phyloP scores from a whole-genome alignment of 306 rosid species.

The Trichosanthes cucumerina region DNA sequence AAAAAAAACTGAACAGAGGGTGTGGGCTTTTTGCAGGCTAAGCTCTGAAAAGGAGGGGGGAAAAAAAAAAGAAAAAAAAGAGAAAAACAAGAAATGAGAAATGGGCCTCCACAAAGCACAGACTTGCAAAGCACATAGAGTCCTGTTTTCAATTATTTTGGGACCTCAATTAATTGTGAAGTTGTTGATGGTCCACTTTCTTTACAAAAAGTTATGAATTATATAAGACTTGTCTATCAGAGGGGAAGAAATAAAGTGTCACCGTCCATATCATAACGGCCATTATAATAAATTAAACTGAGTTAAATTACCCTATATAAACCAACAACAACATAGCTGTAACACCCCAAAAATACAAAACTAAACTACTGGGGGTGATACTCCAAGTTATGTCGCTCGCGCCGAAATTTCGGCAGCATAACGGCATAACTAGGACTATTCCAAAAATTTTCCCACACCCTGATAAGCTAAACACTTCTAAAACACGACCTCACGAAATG shows the following conservation, averaged over 20 bases:
- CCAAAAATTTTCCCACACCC: too few relatives aligned
- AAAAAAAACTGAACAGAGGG: neutral
- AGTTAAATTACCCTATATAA: too few relatives aligned
- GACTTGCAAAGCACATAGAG: neutral
- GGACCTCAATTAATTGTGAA: neutral
- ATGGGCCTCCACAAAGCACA: slow-evolving; percentile 6
- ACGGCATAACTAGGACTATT: too few relatives aligned
- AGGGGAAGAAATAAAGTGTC: neutral
- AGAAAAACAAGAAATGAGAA: neutral
- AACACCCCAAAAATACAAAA: too few relatives aligned
- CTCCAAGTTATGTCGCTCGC: too few relatives aligned
- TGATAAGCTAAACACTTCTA: too few relatives aligned
- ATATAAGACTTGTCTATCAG: neutral
- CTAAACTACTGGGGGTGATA: too few relatives aligned
- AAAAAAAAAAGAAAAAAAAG: too few relatives aligned
- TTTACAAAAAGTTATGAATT: neutral
- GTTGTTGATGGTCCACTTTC: slow-evolving; percentile 2
- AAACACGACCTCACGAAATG: too few relatives aligned
- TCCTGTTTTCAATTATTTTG: neutral
- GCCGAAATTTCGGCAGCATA: too few relatives aligned
- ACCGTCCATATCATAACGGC: neutral
- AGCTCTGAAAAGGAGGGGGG: neutral
- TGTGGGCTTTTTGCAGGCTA: neutral
- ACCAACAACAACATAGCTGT: too few relatives aligned
- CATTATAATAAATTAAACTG: neutral